phyloP scores from a whole-genome alignment of 2,329 filamentous ascomycete species.

The Alternaria sp. region DNA sequence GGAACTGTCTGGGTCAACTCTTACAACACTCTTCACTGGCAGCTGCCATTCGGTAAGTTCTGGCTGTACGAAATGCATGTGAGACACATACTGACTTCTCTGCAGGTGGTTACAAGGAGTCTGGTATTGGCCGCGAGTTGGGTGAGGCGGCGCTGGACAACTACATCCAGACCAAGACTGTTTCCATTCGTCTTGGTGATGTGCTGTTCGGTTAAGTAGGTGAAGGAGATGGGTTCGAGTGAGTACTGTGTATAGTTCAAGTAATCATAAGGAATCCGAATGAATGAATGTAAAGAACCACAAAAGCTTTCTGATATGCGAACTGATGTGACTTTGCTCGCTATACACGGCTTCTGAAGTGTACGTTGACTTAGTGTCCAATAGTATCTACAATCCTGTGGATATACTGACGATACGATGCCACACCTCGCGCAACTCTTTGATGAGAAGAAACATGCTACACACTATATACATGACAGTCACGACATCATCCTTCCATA shows the following conservation, averaged over 20 bases:
- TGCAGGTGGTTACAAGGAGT: conserved; percentile 54
- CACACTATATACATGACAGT: no score
- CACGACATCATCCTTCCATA: no score
- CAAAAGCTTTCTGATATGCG: background rate
- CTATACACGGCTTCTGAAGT: no score
- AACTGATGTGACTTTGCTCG: no score
- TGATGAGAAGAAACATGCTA: no score
- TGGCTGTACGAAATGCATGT: background rate
- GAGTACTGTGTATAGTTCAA: conserved; percentile 19
- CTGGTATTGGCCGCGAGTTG: conserved; percentile 57
- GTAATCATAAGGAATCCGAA: conserved; percentile 6
- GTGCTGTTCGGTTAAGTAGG: conserved; percentile 55
- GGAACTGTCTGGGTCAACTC: conserved; percentile 72
- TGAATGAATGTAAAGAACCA: conserved; percentile 19
- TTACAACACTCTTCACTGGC: conserved; percentile 76
- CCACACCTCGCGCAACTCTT: no score
- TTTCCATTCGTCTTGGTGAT: conserved; percentile 57
- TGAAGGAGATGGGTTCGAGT: background rate
- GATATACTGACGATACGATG: no score
- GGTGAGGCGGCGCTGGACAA: conserved; percentile 59
- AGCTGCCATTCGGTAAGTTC: conserved; percentile 59
- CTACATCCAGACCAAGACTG: conserved; percentile 54
- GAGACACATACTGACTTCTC: background rate
- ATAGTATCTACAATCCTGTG: no score
- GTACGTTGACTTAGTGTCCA: no score